Percentiles rank a stretch among this genome's conserved stretches.
These are phyloP conservation scores for Starmerella bombi DNA, from an alignment of 805 yeast species.

Conservation along the genomic window DNA sequence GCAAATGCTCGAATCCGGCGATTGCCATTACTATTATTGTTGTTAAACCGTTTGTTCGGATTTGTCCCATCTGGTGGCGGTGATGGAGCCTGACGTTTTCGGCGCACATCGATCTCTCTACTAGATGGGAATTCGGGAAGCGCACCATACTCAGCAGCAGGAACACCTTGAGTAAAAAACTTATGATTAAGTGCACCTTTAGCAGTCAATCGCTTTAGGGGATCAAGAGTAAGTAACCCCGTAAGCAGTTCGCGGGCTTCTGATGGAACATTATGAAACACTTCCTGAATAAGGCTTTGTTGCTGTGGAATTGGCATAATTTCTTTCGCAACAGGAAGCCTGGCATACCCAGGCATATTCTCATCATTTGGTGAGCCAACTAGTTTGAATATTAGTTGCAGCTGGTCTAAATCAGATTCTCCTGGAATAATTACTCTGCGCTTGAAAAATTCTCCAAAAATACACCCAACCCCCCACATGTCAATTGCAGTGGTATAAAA, in stretches of 20 bases:
- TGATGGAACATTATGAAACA: constrained; percentile 22
- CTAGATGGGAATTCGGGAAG: constrained; percentile 71
- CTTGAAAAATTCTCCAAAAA: constrained; percentile 78
- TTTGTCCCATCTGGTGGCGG: constrained; percentile 23
- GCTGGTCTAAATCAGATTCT: constrained; percentile 74
- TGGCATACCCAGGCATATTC: constrained; percentile 47
- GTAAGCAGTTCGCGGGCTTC: constrained; percentile 33
- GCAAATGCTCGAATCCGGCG: constrained; percentile 17
- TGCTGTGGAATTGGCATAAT: constrained; percentile 20
- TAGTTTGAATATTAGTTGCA: constrained; percentile 62
- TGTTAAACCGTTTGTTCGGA: constrained; percentile 10
- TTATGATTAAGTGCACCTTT: constrained; percentile 56
- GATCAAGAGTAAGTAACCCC: constrained; percentile 56
- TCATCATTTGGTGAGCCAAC: constrained; percentile 63
- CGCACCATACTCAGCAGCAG: constrained; percentile 41
- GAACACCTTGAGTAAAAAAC: constrained; percentile 56
- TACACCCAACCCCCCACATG: constrained; percentile 96
- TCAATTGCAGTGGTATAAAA: constrained; percentile 89
- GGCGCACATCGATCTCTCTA: constrained; percentile 60
- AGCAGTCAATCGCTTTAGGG: constrained; percentile 63
- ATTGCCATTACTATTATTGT: no score
- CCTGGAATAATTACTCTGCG: constrained; percentile 79
- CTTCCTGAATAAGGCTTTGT: constrained; percentile 33
- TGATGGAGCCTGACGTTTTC: constrained; percentile 15
- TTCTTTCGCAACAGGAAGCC: constrained; percentile 36